A percentile compares a stretch with the other conserved stretches of the same genome.
Evolutionary conservation across 176 grass and related monocot genomes (phyloP).

Genomic region (Zoysia pacifica): DNA sequence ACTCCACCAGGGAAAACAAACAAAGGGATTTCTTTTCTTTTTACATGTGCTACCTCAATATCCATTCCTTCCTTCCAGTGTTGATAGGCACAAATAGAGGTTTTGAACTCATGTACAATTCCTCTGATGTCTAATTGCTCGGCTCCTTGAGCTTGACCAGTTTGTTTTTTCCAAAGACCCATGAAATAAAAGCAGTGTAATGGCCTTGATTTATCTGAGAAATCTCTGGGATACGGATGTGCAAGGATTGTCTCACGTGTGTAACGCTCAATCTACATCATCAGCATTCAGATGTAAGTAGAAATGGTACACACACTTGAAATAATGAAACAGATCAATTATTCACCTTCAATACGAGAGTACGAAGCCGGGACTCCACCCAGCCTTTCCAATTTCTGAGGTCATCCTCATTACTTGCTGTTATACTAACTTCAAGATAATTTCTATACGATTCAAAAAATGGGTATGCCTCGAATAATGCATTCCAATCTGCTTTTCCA

Average conservation of each 20-base stretch:
- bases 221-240: slow-evolving; percentile 78
- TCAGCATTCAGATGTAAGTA: neutral
- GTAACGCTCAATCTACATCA: slow-evolving; percentile 67
- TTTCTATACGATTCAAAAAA: slow-evolving; percentile 94
- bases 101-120: slow-evolving; percentile 85
- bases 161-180: slow-evolving; percentile 82
- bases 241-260: slow-evolving; percentile 71
- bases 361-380: slow-evolving; percentile 89
- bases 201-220: slow-evolving; percentile 62
- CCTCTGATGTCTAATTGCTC: slow-evolving; percentile 88
- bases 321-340: slow-evolving; percentile 18
- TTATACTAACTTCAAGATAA: slow-evolving; percentile 76
- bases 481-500: slow-evolving; percentile 64
- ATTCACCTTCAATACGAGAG: slow-evolving; percentile 81
- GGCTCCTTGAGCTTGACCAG: slow-evolving; percentile 46
- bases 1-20: slow-evolving; percentile 85
- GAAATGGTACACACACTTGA: slow-evolving; percentile 16
- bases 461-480: slow-evolving; percentile 72
- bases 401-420: slow-evolving; percentile 79
- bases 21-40: slow-evolving; percentile 69
- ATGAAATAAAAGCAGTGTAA: slow-evolving; percentile 78
- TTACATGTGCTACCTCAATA: slow-evolving; percentile 83
- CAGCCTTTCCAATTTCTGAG: slow-evolving; percentile 97
- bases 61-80: slow-evolving; percentile 72
- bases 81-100: slow-evolving; percentile 53